These are phyloP conservation scores for Phyllachora maydis DNA, from an alignment of 2,329 filamentous ascomycete species.

Conservation along the genomic window DNA sequence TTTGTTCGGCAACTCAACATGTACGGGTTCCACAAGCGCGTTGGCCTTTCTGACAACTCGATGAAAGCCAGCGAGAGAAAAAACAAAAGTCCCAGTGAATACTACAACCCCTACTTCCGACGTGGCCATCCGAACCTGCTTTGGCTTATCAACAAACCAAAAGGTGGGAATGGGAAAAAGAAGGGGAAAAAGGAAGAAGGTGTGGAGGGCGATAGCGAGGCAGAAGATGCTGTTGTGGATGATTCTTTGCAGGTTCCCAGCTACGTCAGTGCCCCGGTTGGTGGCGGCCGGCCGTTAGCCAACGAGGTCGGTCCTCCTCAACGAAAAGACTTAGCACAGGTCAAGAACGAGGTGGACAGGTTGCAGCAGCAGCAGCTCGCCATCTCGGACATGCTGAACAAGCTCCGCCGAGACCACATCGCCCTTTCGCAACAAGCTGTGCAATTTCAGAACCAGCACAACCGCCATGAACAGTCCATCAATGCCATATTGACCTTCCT, in stretches of 20 bases:
- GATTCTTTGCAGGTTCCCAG: no score
- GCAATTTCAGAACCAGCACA: constrained; percentile 78
- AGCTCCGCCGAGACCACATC: constrained; percentile 68
- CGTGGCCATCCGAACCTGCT: constrained; percentile 79
- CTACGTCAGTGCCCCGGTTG: no score
- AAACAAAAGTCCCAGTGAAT: constrained; percentile 95
- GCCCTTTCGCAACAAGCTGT: constrained; percentile 74
- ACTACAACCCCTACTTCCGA: constrained; percentile 91
- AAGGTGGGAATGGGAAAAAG: constrained; percentile 43
- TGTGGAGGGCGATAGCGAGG: constrained; percentile 40
- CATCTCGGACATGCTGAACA: constrained; percentile 65
- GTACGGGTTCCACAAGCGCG: constrained; percentile 95
- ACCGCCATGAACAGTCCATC: constrained; percentile 95
- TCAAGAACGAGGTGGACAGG: constrained; percentile 62
- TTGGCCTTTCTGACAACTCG: constrained; percentile 85
- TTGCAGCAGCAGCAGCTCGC: constrained; percentile 72
- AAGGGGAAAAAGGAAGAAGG: constrained; percentile 49
- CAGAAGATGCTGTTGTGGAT: constrained; percentile 15
- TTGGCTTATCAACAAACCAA: constrained; percentile 93
- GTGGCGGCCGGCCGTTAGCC: no score
- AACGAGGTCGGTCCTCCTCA: constrained; percentile 28
- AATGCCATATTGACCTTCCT: constrained; percentile 97
- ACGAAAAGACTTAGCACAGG: constrained; percentile 54
- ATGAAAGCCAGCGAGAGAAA: constrained; percentile 95
- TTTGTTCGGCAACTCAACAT: constrained; percentile 93